Evolutionary conservation across 495 filamentous ascomycete species (phyloP).

Genomic region (Filosporella fistucella): DNA sequence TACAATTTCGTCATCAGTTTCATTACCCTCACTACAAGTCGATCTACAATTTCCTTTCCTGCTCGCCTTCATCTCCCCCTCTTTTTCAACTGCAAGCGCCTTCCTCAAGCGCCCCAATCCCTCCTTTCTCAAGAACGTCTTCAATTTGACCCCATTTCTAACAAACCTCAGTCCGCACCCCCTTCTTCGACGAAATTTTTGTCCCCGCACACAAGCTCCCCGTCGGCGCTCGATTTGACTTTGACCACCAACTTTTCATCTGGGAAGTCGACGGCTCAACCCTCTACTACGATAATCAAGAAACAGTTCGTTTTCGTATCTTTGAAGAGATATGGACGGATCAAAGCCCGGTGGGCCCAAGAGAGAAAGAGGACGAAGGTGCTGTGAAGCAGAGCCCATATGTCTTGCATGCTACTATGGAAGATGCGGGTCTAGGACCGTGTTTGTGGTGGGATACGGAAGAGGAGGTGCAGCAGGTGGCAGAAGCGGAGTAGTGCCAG

Average conservation of each 20-base stretch:
- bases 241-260: not conserved
- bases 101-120: no score
- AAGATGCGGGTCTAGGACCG: slow-evolving; percentile 43
- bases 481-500: no score
- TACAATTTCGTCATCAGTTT: no score
- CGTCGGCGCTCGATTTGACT: slow-evolving; percentile 34
- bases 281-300: slow-evolving; percentile 83
- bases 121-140: not conserved
- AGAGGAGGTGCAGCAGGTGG: slow-evolving; percentile 9
- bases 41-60: no score
- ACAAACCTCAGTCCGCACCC: slow-evolving; percentile 64
- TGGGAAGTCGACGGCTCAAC: slow-evolving; percentile 54
- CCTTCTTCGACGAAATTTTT: slow-evolving; percentile 89
- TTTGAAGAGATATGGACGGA: slow-evolving; percentile 85
- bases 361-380: slow-evolving; percentile 38
- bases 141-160: not conserved
- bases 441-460: slow-evolving; percentile 49
- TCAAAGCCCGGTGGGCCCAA: slow-evolving; percentile 61
- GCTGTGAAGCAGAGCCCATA: slow-evolving; percentile 52
- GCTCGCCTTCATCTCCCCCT: no score
- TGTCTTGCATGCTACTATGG: slow-evolving; percentile 60
- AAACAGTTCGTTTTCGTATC: slow-evolving; percentile 80
- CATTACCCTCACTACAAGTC: no score
- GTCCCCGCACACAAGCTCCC: slow-evolving; percentile 69
- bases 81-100: no score